Evolutionary conservation across 1,284 basidiomycete species (phyloP).

Genomic region (Coriolopsis trogii): DNA sequence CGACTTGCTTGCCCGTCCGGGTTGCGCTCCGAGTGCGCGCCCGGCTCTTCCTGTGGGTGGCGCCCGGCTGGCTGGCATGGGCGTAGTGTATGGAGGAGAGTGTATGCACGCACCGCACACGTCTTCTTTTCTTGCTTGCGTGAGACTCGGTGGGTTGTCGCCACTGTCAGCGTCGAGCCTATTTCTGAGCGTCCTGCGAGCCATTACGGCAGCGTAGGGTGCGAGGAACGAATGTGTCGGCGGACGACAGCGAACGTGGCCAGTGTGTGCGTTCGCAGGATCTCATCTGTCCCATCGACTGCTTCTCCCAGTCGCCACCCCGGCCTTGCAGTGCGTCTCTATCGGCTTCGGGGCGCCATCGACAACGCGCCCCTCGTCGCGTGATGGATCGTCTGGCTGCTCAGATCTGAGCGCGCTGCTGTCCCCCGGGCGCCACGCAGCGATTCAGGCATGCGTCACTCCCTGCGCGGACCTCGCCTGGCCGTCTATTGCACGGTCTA

Average conservation of each 20-base stretch:
- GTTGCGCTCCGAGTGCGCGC: not conserved
- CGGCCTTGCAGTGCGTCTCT: slow-evolving; percentile 12
- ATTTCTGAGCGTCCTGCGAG: not conserved
- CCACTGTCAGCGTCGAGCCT: not conserved
- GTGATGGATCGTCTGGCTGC: slow-evolving; percentile 25
- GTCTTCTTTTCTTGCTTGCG: no score
- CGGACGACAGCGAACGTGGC: not conserved
- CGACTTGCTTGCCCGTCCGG: not conserved
- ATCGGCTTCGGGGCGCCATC: slow-evolving; percentile 3
- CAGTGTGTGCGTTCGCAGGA: not conserved
- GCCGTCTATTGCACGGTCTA: slow-evolving; percentile 1
- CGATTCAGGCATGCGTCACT: slow-evolving; percentile 10
- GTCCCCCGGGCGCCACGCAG: slow-evolving; percentile 6
- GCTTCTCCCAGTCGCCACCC: slow-evolving; percentile 7
- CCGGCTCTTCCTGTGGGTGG: no score
- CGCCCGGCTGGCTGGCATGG: not conserved
- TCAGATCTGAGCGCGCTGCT: no score
- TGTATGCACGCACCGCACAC: no score
- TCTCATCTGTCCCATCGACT: no score
- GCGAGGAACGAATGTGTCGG: not conserved
- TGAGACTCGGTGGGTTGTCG: slow-evolving; percentile 1
- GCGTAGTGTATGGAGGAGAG: slow-evolving; percentile 4
- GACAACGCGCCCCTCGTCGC: slow-evolving; percentile 8
- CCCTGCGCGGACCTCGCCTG: slow-evolving; percentile 4
- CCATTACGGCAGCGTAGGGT: not conserved